These are phyloP conservation scores for Penicillium aurantiogriseum DNA, from an alignment of 2,329 filamentous ascomycete genomes.

Conservation along the genomic window DNA sequence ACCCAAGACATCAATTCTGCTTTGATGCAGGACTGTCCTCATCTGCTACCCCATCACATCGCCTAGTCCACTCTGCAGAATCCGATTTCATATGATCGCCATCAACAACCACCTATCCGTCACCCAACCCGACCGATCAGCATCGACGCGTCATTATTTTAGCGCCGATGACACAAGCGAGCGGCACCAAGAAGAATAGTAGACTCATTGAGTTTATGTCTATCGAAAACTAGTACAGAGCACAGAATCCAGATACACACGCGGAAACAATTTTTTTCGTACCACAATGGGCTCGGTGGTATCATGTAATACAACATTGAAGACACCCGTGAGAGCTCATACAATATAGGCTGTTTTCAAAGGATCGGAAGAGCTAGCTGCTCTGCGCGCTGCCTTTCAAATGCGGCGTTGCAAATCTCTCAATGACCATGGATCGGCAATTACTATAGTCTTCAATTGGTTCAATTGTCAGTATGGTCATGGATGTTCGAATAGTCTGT, in stretches of 20 bases:
- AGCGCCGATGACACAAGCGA: slow-evolving; percentile 3
- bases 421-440: no score
- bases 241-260: not conserved
- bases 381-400: not conserved
- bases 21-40: not conserved
- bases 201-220: not conserved
- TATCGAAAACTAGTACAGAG: not conserved
- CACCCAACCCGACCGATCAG: slow-evolving; percentile 4
- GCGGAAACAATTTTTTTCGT: not conserved
- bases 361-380: not conserved
- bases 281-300: not conserved
- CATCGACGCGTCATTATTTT: slow-evolving; percentile 12
- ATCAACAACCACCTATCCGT: not conserved
- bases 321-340: not conserved
- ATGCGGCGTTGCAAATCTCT: no score
- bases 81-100: not conserved
- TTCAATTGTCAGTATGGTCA: not conserved
- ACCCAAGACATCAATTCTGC: not conserved
- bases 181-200: not conserved
- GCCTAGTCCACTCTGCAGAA: not conserved
- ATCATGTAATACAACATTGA: not conserved
- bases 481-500: not conserved
- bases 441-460: not conserved
- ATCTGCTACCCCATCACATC: not conserved
- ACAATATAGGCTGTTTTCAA: not conserved